Percentiles rank a stretch among this genome's conserved stretches.
Conservation (phyloP, 495 filamentous ascomycete genomes). For the Aspergillus bridgeri region DNA sequence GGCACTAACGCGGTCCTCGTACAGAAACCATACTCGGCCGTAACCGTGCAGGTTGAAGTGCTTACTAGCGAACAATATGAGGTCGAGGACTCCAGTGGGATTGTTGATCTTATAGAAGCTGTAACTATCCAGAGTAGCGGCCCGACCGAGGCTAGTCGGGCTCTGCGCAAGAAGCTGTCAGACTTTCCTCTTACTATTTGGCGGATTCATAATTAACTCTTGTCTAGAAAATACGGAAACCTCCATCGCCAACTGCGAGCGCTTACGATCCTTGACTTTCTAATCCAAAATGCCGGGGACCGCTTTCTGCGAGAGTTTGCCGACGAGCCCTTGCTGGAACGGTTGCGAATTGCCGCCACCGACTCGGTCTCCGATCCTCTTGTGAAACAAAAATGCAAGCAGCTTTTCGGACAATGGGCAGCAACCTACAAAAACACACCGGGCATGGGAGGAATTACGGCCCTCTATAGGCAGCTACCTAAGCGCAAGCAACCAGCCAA, state of each 20-base stretch:
- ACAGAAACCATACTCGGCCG: slow-evolving; percentile 87
- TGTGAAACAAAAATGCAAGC: slow-evolving; percentile 81
- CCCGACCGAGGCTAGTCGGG: slow-evolving; percentile 85
- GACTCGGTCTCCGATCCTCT: slow-evolving; percentile 80
- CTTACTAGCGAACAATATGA: slow-evolving; percentile 87
- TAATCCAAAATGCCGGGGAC: slow-evolving; percentile 91
- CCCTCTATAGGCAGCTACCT: slow-evolving; percentile 76
- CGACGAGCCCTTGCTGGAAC: slow-evolving; percentile 91
- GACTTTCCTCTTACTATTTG: slow-evolving; percentile 20
- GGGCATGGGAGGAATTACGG: slow-evolving; percentile 75
- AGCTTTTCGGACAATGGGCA: slow-evolving; percentile 87
- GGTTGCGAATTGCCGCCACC: slow-evolving; percentile 81
- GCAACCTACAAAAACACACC: slow-evolving; percentile 73
- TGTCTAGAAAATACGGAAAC: slow-evolving; percentile 81
- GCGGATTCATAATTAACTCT: slow-evolving; percentile 7
- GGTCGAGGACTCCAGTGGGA: slow-evolving; percentile 85
- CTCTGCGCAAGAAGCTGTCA: slow-evolving; percentile 92
- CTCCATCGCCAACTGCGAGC: slow-evolving; percentile 88
- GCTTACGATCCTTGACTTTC: slow-evolving; percentile 83
- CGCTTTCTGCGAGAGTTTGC: slow-evolving; percentile 84
- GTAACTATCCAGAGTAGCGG: slow-evolving; percentile 86
- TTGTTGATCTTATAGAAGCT: slow-evolving; percentile 91
- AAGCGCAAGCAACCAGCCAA: slow-evolving; percentile 60
- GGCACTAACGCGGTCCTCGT: background rate
- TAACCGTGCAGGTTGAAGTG: slow-evolving; percentile 90